Base-by-base conservation (phyloP, 2,329 filamentous ascomycete species). In the Pseudocercospora eumusae region DNA sequence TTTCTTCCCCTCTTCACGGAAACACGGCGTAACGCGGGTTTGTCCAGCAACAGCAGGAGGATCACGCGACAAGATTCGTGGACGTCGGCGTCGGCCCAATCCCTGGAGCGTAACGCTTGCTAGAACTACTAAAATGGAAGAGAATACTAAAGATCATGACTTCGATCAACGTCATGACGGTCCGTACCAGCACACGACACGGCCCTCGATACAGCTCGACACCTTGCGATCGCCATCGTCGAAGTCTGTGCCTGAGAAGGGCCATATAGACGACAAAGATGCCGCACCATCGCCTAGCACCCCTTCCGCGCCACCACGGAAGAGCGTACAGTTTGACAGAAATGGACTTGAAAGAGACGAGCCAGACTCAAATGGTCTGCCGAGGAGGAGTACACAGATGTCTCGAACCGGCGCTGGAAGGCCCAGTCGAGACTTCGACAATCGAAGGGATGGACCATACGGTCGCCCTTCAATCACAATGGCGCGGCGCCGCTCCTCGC, bases 141-240 rank as follows among this genome's bases (percentile, higher is more conserved):
- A 70, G 55, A 65, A 68, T 25, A 62, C 67, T 11, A 61, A 67
- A n/a, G 33, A 69, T 15, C 71, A 74, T 64, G 69, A 74, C 66
- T 74, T 75, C 65, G 71, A 75, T 62, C 71, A 73, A 58, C 69
- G 73, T 9, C 69, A 72, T 55, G 70, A 74, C 59, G 72, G 72
- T 8, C 71, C 73, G 1, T 68, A 71, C 61, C 69, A 73, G 23
- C 15, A 54, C 8, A 28, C 21, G 10, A 11, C 57, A 18, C 59
- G 64, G 11, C 61, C 64, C 2, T 64, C 61, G 15, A 55, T 67
- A 28, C 62, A 63, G 28, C 55, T 59, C 42, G 49, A 59, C 33
- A 54, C 36, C 18, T 33, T 33, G 50, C 53, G 25, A 18, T 56
- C 44, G 25, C 44, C 52, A 9, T 25, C 20, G 15, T n/a, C 47